phyloP scores from a whole-genome alignment of 139 green algal species.

The Micractinium conductrix region DNA sequence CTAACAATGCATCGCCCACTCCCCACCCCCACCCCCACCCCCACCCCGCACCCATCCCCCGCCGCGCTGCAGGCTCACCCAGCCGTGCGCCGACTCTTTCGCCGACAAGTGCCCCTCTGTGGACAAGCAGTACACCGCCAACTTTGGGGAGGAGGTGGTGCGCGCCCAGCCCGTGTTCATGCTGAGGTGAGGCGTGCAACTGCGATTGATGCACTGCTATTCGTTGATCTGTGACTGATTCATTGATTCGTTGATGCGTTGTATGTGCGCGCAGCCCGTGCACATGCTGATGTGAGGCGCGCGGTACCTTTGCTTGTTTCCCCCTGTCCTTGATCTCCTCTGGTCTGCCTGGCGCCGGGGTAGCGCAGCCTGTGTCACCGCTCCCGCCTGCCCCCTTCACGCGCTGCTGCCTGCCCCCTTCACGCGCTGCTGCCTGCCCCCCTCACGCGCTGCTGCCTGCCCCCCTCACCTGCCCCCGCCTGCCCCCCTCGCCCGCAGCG shows the following conservation, averaged over 20 bases:
- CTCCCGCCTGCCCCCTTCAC: no score
- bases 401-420: not conserved
- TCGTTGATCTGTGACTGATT: not conserved
- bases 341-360: no score
- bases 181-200: constrained; percentile 37
- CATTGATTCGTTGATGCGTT: not conserved
- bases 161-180: constrained; percentile 81
- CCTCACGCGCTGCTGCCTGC: not conserved
- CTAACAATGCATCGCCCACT: not conserved
- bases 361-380: no score
- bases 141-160: constrained; percentile 94
- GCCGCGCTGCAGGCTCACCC: constrained; percentile 52
- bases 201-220: not conserved
- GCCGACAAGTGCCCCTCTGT: constrained; percentile 53
- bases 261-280: no score
- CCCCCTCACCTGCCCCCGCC: not conserved
- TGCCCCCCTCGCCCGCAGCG: not conserved
- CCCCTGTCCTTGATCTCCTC: no score
- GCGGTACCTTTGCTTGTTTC: no score
- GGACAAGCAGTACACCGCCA: constrained; percentile 71
- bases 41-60: not conserved
- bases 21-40: not conserved
- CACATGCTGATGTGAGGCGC: no score
- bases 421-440: not conserved
- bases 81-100: constrained; percentile 77